Conservation (phyloP, 2,329 filamentous ascomycete species). For the Aspergillus awamori region DNA sequence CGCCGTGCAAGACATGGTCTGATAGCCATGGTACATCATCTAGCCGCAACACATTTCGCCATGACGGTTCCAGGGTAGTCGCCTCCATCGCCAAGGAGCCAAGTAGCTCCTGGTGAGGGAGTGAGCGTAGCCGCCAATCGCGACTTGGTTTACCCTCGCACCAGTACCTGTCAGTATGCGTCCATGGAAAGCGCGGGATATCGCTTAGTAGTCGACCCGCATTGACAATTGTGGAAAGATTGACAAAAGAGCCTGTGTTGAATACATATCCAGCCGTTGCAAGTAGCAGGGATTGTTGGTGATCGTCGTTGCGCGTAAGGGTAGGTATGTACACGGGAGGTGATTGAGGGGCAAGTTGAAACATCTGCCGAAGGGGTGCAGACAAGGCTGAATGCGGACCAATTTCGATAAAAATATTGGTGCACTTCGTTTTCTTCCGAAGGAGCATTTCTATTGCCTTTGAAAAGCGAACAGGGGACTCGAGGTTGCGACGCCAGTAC, state of each 20-base stretch:
- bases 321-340: conserved; percentile 12
- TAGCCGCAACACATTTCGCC: conserved; percentile 32
- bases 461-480: conserved; percentile 26
- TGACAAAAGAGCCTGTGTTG: conserved; percentile 2
- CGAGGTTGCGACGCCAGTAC: conserved; percentile 21
- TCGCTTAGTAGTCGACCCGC: conserved; percentile 20
- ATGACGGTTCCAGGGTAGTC: conserved; percentile 26
- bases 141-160: conserved; percentile 19
- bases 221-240: background rate
- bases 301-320: conserved; percentile 9
- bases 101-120: conserved; percentile 33
- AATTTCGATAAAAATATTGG: conserved; percentile 31
- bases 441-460: conserved; percentile 18
- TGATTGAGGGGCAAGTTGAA: background rate
- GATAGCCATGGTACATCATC: conserved; percentile 33
- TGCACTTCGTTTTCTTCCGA: background rate
- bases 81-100: conserved; percentile 29
- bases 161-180: conserved; percentile 26
- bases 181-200: conserved; percentile 29
- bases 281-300: conserved; percentile 23
- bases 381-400: conserved; percentile 42
- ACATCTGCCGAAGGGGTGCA: conserved; percentile 32
- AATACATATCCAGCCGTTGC: conserved; percentile 23
- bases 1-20: conserved; percentile 30
- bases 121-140: conserved; percentile 27